Evolutionary conservation across 1,139 yeast species (phyloP), one percentile per base, ranked within the genome.

Genomic region (Kazachstania sp.): DNA sequence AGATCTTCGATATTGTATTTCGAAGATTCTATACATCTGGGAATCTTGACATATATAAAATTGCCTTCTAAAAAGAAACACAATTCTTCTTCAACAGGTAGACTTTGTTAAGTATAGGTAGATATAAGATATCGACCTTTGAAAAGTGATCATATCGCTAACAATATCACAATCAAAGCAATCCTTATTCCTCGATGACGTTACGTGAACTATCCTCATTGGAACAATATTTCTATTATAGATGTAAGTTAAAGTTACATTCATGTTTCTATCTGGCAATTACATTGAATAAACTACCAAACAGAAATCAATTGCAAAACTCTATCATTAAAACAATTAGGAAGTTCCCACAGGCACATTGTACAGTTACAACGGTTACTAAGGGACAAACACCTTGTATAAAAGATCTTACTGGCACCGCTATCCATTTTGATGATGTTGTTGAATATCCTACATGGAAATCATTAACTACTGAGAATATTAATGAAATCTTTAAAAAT

Each of bases 251-350:
- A 39, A 51, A 54, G 16, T 37, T 60, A 15, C 61, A 58, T 47
- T 54, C 65, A 7, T 58, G 63, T 43, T 56, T 62, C 43, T 54
- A 45, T 29, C 39, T 59, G 1, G 59, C 56, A 1, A 39, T 61
- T 9, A 46, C 51, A 37, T 47, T 62, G 36, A 55, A 57, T 47
- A 30, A 50, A 23, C 31, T 56, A 5, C 63, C 63, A 5, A 43
- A 40, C 2, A 45, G 41, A 20, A 20, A 31, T 4, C 46, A 47
- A 37, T 15, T 60, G 26, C 15, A 23, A 8, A 11, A 35, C 4
- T 54, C 58, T 5, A 42, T 61, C 23, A 47, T 41, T 15, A 30
- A 47, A 9, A 42, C 51, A 1, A 51, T 61, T 2, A 29, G 43
- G 4, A 38, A 48, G 13, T 49, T 45, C 23, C 55, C 55, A 11